Conservation (phyloP, 148 eudicot genomes). For the Agrostemma githago region DNA sequence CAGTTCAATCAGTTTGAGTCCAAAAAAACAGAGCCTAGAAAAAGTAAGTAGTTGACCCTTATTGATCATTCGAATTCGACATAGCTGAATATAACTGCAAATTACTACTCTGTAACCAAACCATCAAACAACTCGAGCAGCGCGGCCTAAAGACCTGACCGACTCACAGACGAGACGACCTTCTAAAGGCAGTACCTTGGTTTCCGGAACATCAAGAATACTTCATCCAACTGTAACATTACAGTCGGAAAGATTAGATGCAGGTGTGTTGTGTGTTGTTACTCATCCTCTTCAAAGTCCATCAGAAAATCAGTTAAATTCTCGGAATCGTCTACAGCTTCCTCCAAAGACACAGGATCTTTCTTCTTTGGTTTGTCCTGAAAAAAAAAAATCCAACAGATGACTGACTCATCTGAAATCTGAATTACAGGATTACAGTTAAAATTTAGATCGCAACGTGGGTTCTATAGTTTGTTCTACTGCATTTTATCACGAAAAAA, state of each 20-base stretch:
- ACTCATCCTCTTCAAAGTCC: conserved; percentile 85
- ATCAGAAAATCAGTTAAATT: conserved; percentile 90
- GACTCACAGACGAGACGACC: too few species aligned
- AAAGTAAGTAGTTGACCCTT: too few species aligned
- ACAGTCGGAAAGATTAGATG: not conserved
- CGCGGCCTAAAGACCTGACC: too few species aligned
- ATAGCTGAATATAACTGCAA: too few species aligned
- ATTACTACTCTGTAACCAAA: too few species aligned
- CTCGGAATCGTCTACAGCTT: conserved; percentile 90
- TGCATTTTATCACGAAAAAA: too few species aligned
- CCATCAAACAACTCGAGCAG: too few species aligned
- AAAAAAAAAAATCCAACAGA: conserved; percentile 19
- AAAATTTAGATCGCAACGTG: not conserved
- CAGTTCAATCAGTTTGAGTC: too few species aligned
- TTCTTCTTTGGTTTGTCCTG: conserved; percentile 72
- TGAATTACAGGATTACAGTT: not conserved
- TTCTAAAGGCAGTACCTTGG: too few species aligned
- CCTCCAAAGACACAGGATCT: conserved; percentile 60
- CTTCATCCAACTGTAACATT: not conserved
- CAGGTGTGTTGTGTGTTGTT: conserved; percentile 21
- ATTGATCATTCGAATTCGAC: too few species aligned
- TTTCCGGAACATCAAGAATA: not conserved
- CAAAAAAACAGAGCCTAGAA: too few species aligned
- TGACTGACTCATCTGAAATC: not conserved
- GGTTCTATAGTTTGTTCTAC: not conserved